Evolutionary conservation across 345 rosid genomes (phyloP).

Genomic region (Salix dunnii): DNA sequence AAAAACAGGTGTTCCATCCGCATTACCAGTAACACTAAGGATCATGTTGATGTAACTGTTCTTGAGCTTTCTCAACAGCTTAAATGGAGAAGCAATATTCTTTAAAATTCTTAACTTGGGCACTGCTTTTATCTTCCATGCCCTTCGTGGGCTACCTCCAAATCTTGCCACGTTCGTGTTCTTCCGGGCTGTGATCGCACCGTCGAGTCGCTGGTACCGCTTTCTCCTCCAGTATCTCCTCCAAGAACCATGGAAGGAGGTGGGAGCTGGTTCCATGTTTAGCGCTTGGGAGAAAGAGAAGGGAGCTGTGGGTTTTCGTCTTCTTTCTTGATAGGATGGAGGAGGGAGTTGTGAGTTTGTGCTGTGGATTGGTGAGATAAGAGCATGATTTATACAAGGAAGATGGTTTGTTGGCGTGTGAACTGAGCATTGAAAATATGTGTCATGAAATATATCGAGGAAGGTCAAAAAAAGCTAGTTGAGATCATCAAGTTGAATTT

Average conservation of each 20-base stretch:
- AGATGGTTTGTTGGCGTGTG: neutral
- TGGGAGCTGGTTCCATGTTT: constrained; percentile 21
- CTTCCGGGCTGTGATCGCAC: neutral
- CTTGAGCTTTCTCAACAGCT: constrained; percentile 30
- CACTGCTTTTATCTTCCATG: constrained; percentile 34
- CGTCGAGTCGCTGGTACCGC: constrained; percentile 25
- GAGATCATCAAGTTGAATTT: neutral
- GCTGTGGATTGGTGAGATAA: neutral
- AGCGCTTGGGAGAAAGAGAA: neutral
- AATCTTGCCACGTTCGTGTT: constrained; percentile 22
- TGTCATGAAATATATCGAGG: neutral
- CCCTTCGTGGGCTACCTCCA: constrained; percentile 23
- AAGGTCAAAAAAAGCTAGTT: neutral
- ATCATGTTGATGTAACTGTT: constrained; percentile 34
- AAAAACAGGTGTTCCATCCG: constrained; percentile 16
- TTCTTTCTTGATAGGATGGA: neutral
- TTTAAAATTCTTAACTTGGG: constrained; percentile 25
- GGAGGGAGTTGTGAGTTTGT: neutral
- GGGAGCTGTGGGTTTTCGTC: neutral
- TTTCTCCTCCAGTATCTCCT: constrained; percentile 36
- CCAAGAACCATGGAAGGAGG: constrained; percentile 17
- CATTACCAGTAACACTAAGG: constrained; percentile 24
- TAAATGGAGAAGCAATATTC: constrained; percentile 21
- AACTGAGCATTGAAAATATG: neutral
- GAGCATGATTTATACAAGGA: neutral